Percentiles rank a stretch among this genome's conserved stretches.
Conservation (phyloP, 306 rosid species). For the Vigna radiata region DNA sequence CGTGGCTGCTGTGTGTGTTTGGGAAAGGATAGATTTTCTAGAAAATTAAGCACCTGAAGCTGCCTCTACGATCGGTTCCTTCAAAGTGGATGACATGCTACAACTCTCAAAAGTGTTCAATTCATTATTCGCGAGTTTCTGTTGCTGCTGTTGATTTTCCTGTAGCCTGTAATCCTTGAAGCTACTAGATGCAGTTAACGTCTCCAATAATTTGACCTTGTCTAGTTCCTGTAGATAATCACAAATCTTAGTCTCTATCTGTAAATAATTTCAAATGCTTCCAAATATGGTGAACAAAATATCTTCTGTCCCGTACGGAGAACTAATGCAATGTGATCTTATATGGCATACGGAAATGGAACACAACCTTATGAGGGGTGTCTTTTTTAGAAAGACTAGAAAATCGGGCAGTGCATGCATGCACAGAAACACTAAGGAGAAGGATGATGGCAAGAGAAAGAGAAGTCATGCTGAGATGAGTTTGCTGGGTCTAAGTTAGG, state of each 20-base stretch:
- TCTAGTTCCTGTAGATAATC: conserved; percentile 50
- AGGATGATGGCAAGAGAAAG: conserved; percentile 43
- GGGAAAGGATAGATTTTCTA: background rate
- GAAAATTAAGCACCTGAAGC: conserved; percentile 41
- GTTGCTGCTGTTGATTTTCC: conserved; percentile 24
- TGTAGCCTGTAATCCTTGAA: conserved; percentile 34
- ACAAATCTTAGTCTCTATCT: conserved; percentile 7
- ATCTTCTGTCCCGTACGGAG: background rate
- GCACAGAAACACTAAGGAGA: conserved; percentile 57
- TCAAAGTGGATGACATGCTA: conserved; percentile 37
- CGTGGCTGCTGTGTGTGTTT: background rate
- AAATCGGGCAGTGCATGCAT: conserved; percentile 70
- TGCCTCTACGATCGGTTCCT: conserved; percentile 19
- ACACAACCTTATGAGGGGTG: conserved; percentile 48
- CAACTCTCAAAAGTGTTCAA: conserved; percentile 34
- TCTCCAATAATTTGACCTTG: conserved; percentile 41
- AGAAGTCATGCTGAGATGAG: conserved; percentile 56
- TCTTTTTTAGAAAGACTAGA: conserved; percentile 31
- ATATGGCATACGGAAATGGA: background rate
- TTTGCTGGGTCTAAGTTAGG: background rate
- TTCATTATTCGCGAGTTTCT: conserved; percentile 34
- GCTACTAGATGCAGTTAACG: conserved; percentile 34
- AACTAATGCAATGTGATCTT: conserved; percentile 5
- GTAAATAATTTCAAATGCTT: conserved; percentile 26
- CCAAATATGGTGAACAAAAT: background rate